phyloP scores from a whole-genome alignment of 176 grass and related monocot species.

The Alopecurus myosuroides region DNA sequence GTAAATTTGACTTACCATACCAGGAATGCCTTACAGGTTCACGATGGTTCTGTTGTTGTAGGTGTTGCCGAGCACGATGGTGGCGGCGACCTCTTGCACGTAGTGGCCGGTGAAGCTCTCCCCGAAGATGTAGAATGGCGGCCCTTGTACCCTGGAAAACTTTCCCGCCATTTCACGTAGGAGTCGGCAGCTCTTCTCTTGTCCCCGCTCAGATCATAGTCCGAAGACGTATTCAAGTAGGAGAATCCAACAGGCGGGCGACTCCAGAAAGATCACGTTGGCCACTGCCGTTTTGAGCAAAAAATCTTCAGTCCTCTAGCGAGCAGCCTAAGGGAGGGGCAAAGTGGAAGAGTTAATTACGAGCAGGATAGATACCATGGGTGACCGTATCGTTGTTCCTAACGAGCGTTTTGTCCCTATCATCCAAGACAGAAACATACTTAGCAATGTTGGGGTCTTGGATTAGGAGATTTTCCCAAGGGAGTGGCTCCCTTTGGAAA shows the following conservation, averaged over 20 bases:
- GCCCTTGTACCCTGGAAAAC: conserved; percentile 38
- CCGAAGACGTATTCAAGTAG: conserved; percentile 32
- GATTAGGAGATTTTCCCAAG: no score
- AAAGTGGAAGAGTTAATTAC: no score
- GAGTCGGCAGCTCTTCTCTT: conserved; percentile 8
- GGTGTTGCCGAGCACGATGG: conserved; percentile 38
- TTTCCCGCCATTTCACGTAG: conserved; percentile 38
- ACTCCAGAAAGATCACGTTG: conserved; percentile 56
- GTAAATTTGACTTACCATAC: conserved; percentile 6
- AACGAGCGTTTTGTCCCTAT: no score
- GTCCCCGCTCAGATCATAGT: conserved; percentile 37
- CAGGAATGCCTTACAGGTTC: conserved; percentile 45
- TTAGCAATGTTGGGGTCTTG: no score
- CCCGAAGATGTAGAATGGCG: conserved; percentile 50
- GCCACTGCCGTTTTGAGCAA: no score
- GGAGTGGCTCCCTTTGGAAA: no score
- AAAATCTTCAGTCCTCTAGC: no score
- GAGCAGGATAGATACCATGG: no score
- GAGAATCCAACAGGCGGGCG: conserved; percentile 48
- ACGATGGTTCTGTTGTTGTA: conserved; percentile 22
- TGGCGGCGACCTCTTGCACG: conserved; percentile 24
- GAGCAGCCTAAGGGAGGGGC: no score
- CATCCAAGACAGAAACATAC: no score
- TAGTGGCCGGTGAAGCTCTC: conserved; percentile 60
- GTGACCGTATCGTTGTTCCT: no score